These are phyloP conservation scores for Metarhizium humberi DNA, from an alignment of 2,329 filamentous ascomycete species.

Conservation along the genomic window DNA sequence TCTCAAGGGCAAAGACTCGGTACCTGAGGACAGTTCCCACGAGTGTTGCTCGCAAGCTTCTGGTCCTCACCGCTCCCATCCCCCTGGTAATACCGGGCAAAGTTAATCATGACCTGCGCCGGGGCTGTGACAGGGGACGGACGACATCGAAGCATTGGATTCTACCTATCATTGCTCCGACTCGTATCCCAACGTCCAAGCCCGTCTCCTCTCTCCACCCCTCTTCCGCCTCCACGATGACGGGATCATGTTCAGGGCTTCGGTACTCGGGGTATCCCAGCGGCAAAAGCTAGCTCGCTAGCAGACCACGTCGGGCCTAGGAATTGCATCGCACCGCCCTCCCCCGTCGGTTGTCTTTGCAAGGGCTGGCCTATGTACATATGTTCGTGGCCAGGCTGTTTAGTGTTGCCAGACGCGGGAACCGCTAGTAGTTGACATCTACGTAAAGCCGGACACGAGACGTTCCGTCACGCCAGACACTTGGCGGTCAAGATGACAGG, in stretches of 20 bases:
- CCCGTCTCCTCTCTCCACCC: not conserved
- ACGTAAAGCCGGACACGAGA: too few relatives aligned
- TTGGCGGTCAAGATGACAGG: too few relatives aligned
- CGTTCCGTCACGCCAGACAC: too few relatives aligned
- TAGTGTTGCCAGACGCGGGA: too few relatives aligned
- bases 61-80: slow-evolving; percentile 3
- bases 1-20: not conserved
- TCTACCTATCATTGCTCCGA: not conserved
- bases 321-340: not conserved
- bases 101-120: not conserved
- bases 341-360: not conserved
- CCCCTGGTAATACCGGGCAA: slow-evolving; percentile 1
- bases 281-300: not conserved
- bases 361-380: too few relatives aligned
- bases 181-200: not conserved
- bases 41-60: not conserved
- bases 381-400: too few relatives aligned
- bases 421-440: too few relatives aligned
- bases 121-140: slow-evolving; percentile 1
- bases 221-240: slow-evolving; percentile 2
- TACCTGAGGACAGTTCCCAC: not conserved
- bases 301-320: not conserved
- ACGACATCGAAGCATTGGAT: not conserved
- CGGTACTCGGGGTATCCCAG: not conserved
- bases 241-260: not conserved